Evolutionary conservation across 192 early-diverging fungal genomes (phyloP), one percentile per base, ranked within the genome.

Genomic region (Backusella luteola): DNA sequence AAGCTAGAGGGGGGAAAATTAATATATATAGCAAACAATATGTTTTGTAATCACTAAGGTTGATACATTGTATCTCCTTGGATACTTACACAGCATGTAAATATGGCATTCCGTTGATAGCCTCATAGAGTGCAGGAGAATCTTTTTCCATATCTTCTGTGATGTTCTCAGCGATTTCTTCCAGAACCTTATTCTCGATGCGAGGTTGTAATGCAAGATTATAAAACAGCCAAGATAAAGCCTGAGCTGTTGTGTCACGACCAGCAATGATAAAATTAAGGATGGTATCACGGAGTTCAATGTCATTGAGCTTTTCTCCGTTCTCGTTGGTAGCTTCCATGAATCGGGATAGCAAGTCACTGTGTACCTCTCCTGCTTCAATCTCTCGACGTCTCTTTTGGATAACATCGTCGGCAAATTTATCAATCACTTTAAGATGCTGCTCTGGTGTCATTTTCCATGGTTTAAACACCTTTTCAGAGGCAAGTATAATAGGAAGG

Each of bases 211-310:
- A 67, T 14, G 84, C 74, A 0, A 89, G 71, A 14, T 77, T 73
- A 36, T 85, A 87, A 66, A 88, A 87, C 0, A 73, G 67, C 87
- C 87, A 88, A 1, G 85, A 87, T 14, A 88, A 70, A 5, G 87
- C 79, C 21, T 85, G 85, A 6, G 87, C 86, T 8, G 87, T 88
- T 1, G 87, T 88, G 68, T 88, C 87, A 34, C 82, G 67, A 26
- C 80, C 80, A 38, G 82, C 82, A 73, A 84, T 84, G 44, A 84
- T 76, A 14, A 84, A 80, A 26, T 84, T 84, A 26, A 84, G 49
- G 15, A 84, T 29, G 38, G 73, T 73, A 68, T 84, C 82, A 14
- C 82, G 73, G 29, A 84, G 76, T 69, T 84, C 78, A 14, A 38
- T 75, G 53, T 80, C 74, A 44, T 56, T 74, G 5, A 84, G 39